Percentiles rank a stretch among this genome's conserved stretches.
phyloP scores from a whole-genome alignment of 768 basidiomycete species.

The Galerina sulciceps region DNA sequence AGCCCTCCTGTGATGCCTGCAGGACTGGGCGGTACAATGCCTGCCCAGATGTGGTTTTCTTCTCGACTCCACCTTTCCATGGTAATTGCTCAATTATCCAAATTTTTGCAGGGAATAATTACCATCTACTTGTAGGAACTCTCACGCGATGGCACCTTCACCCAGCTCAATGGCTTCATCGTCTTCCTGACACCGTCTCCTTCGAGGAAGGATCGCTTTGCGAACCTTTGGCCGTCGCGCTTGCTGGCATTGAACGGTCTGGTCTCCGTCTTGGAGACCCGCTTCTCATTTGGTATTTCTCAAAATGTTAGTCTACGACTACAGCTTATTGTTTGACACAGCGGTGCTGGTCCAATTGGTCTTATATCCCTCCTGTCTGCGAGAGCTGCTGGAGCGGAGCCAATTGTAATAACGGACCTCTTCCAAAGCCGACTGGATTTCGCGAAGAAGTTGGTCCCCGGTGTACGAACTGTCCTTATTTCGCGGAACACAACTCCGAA shows the following conservation, averaged over 20 bases:
- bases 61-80: constrained; percentile 73
- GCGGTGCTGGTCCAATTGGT: constrained; percentile 73
- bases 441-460: constrained; percentile 62
- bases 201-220: constrained; percentile 73
- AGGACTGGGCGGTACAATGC: constrained; percentile 69
- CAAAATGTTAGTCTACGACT: neutral
- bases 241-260: constrained; percentile 70
- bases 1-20: constrained; percentile 63
- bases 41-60: constrained; percentile 64
- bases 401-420: constrained; percentile 71
- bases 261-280: constrained; percentile 69
- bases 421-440: constrained; percentile 70
- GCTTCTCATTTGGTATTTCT: constrained; percentile 57
- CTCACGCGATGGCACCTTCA: constrained; percentile 70
- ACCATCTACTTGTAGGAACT: constrained; percentile 44
- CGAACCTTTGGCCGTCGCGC: constrained; percentile 68
- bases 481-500: constrained; percentile 47
- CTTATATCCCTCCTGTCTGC: constrained; percentile 65
- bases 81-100: constrained; percentile 35
- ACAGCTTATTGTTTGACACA: constrained; percentile 20
- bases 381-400: constrained; percentile 71
- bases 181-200: constrained; percentile 61
- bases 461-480: constrained; percentile 61
- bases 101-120: neutral
- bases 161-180: constrained; percentile 71